A percentile compares a stretch with the other conserved stretches of the same genome.
These are phyloP conservation scores for Tolypocladium album DNA, from an alignment of 2,329 filamentous ascomycete genomes.

Conservation along the genomic window DNA sequence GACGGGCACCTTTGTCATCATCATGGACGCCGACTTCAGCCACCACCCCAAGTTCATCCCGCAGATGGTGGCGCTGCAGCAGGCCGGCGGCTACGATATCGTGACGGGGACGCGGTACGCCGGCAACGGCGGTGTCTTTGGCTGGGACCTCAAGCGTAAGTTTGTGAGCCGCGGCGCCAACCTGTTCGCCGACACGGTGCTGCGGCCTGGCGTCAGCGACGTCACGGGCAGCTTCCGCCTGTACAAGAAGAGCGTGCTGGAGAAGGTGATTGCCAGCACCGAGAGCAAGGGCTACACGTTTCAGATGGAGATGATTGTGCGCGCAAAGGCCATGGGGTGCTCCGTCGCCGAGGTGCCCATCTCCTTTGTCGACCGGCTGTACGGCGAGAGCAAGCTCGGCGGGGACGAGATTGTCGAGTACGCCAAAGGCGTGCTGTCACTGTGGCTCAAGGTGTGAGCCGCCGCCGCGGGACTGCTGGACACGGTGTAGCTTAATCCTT, in stretches of 20 bases:
- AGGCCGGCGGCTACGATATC: constrained; percentile 75
- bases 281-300: constrained; percentile 97
- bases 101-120: constrained; percentile 95
- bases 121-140: constrained; percentile 78
- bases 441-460: constrained; percentile 65
- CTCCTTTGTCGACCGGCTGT: constrained; percentile 88
- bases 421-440: constrained; percentile 67
- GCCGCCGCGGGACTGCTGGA: neutral
- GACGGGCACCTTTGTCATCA: constrained; percentile 92
- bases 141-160: constrained; percentile 91
- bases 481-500: neutral
- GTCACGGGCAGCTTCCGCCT: constrained; percentile 88
- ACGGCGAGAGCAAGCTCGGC: constrained; percentile 90
- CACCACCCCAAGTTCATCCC: constrained; percentile 99
- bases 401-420: constrained; percentile 96
- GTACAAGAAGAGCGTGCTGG: constrained; percentile 83
- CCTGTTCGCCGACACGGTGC: constrained; percentile 87
- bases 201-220: constrained; percentile 89
- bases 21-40: constrained; percentile 99
- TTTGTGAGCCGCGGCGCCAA: constrained; percentile 81
- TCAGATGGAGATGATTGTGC: constrained; percentile 99
- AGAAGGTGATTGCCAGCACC: constrained; percentile 82
- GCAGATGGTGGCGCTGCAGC: constrained; percentile 78
- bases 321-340: constrained; percentile 91
- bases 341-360: constrained; percentile 94